Evolutionary conservation across 805 yeast species (phyloP).

Genomic region (Zygoascus ofunaensis): DNA sequence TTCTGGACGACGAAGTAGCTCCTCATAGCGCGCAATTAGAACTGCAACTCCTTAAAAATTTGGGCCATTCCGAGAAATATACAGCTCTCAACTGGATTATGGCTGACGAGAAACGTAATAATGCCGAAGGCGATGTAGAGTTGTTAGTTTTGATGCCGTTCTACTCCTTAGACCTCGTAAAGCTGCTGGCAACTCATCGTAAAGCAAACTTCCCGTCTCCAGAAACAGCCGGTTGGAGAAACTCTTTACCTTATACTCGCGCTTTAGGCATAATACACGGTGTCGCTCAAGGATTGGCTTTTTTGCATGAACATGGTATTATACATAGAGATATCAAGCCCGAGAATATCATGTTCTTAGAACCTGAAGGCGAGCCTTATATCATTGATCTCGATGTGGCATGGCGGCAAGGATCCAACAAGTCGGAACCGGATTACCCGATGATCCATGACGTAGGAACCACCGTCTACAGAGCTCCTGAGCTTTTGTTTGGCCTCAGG

Average conservation of each 20-base stretch:
- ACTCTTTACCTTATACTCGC: slow-evolving; percentile 32
- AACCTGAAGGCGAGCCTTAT: slow-evolving; percentile 24
- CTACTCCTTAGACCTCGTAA: slow-evolving; percentile 30
- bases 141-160: slow-evolving; percentile 30
- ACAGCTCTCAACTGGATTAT: neutral
- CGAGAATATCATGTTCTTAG: slow-evolving; percentile 54
- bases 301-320: slow-evolving; percentile 24
- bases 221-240: slow-evolving; percentile 21
- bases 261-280: slow-evolving; percentile 19
- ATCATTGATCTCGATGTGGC: slow-evolving; percentile 67
- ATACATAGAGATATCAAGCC: slow-evolving; percentile 49
- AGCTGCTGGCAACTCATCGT: slow-evolving; percentile 28
- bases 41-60: slow-evolving; percentile 30
- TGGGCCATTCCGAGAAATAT: slow-evolving; percentile 5
- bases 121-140: slow-evolving; percentile 23
- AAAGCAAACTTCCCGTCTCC: slow-evolving; percentile 27
- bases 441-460: slow-evolving; percentile 50
- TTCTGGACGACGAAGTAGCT: slow-evolving; percentile 42
- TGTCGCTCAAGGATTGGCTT: slow-evolving; percentile 19
- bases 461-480: slow-evolving; percentile 38
- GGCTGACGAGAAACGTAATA: slow-evolving; percentile 11
- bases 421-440: slow-evolving; percentile 18
- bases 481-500: slow-evolving; percentile 35
- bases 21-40: slow-evolving; percentile 48
- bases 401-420: slow-evolving; percentile 39